Conservation (phyloP, 495 filamentous ascomycete species). For the Lasiosphaeria miniovina region DNA sequence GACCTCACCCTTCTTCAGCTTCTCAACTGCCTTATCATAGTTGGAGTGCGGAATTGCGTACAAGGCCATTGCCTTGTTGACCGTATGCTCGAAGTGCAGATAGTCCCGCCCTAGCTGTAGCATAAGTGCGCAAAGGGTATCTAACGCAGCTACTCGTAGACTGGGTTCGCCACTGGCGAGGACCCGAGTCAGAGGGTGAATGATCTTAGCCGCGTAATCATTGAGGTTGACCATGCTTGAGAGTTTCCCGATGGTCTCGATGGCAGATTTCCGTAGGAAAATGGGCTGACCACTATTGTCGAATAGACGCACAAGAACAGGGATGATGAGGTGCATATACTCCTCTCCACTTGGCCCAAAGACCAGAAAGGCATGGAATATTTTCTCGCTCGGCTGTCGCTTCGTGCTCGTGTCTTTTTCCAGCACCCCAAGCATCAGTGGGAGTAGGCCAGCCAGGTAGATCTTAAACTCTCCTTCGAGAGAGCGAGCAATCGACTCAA, state of each 20-base stretch:
- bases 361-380: constrained; percentile 90
- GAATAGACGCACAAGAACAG: constrained; percentile 88
- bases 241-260: constrained; percentile 92
- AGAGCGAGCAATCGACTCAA: constrained; percentile 89
- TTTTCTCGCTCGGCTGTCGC: constrained; percentile 76
- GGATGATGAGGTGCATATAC: constrained; percentile 99
- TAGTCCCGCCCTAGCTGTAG: constrained; percentile 96
- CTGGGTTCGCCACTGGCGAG: constrained; percentile 67
- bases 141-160: constrained; percentile 80
- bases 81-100: constrained; percentile 83
- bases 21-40: constrained; percentile 85
- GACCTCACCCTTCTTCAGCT: constrained; percentile 88
- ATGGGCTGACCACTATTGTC: constrained; percentile 76
- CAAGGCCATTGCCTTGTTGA: constrained; percentile 71
- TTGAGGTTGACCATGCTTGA: constrained; percentile 96
- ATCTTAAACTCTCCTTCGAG: constrained; percentile 96
- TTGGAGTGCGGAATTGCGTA: constrained; percentile 78
- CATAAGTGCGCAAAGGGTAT: constrained; percentile 92
- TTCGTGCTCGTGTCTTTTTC: constrained; percentile 75
- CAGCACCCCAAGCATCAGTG: constrained; percentile 89
- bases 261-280: constrained; percentile 77
- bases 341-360: constrained; percentile 96
- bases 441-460: constrained; percentile 82
- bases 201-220: constrained; percentile 91
- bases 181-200: constrained; percentile 82